phyloP scores from a whole-genome alignment of 495 filamentous ascomycete species.

The Platismatia glauca region DNA sequence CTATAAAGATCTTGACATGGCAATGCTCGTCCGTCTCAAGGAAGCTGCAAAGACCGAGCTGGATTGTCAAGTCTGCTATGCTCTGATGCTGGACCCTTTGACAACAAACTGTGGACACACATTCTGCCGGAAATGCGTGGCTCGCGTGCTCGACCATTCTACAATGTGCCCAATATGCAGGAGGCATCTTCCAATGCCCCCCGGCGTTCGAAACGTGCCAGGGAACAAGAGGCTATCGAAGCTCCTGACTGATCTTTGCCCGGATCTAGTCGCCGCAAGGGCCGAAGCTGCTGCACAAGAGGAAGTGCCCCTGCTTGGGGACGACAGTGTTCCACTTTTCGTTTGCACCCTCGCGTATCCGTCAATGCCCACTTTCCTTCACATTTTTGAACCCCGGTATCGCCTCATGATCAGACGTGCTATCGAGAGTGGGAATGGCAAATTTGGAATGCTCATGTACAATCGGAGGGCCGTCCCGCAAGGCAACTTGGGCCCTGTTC shows the following conservation, averaged over 20 bases:
- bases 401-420: conserved; percentile 78
- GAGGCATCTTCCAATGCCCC: conserved; percentile 51
- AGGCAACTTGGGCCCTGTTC: conserved; percentile 46
- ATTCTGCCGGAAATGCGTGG: conserved; percentile 72
- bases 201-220: conserved; percentile 43
- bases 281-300: conserved; percentile 45
- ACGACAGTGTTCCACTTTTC: conserved; percentile 63
- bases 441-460: conserved; percentile 78
- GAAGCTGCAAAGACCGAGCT: conserved; percentile 56
- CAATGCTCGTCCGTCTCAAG: conserved; percentile 47
- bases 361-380: conserved; percentile 71
- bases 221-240: conserved; percentile 53
- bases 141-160: conserved; percentile 64
- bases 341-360: conserved; percentile 76
- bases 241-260: conserved; percentile 55
- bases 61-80: conserved; percentile 84
- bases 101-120: conserved; percentile 86
- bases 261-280: conserved; percentile 52
- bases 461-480: conserved; percentile 48
- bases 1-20: conserved; percentile 38
- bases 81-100: conserved; percentile 65
- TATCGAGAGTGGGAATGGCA: conserved; percentile 55
- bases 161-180: conserved; percentile 74
- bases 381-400: conserved; percentile 88
- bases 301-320: conserved; percentile 38